Evolutionary conservation across 1,139 yeast genomes (phyloP), one percentile per base, ranked within the genome.

Genomic region (Dujonia santamariae): DNA sequence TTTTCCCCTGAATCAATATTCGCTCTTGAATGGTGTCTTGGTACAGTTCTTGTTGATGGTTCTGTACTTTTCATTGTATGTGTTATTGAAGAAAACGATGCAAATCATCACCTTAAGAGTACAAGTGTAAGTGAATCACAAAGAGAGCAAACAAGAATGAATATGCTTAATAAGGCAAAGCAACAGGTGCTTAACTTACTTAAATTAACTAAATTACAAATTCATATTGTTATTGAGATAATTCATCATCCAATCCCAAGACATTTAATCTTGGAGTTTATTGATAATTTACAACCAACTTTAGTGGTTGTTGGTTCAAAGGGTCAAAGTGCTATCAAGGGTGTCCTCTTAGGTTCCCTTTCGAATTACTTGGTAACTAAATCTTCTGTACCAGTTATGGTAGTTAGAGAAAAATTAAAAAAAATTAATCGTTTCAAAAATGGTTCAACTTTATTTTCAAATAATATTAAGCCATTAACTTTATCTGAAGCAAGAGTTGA

Each of bases 11-110:
- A 87, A 50, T 83, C 96, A 3, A 72, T 75, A 24, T 86, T 85
- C 56, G 95, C 97, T 0, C 67, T 90, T 29, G 95, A 87, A 50
- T 90, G 96, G 87, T 78, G 90, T 31, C 72, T 90, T 45, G 97
- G 97, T 2, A 80, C 96, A 0, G 85, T 88, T 1, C 67, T 88
- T 35, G 84, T 83, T 19, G 94, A 86, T 50, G 94, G 94, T 0
- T 85, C 88, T 39, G 88, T 88, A 1, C 60, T 90, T 35, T 86
- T 85, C 51, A 75, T 87, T 18, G 78, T 88, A 13, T 84, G 85
- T 53, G 90, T 86, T 17, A 75, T 80, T 43, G 90, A 84, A 51
- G 90, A 83, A 42, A 82, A 72, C 38, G 80, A 74, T 37, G 50
- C 47, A 43, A 70, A 66, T 43, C 75, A 68, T 42, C 64, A 67